phyloP scores from a whole-genome alignment of 495 filamentous ascomycete species.

The Acidiella bohemica region DNA sequence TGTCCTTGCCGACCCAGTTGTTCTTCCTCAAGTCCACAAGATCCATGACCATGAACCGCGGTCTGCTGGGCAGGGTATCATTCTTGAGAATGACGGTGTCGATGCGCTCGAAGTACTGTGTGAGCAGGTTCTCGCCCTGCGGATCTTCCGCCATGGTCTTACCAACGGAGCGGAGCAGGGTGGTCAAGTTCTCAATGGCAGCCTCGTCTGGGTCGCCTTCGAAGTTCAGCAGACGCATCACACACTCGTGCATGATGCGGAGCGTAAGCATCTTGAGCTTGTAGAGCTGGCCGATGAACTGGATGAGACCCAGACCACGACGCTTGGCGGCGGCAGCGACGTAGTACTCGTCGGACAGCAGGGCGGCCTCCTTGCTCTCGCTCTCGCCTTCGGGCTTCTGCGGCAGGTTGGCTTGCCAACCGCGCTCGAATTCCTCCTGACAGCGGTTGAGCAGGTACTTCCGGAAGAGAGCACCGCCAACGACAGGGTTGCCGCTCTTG shows the following conservation, averaged over 20 bases:
- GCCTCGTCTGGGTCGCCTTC: slow-evolving; percentile 87
- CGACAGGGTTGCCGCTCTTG: slow-evolving; percentile 71
- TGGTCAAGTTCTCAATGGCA: slow-evolving; percentile 87
- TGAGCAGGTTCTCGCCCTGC: slow-evolving; percentile 63
- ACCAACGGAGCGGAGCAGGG: slow-evolving; percentile 84
- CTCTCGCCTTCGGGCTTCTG: slow-evolving; percentile 63
- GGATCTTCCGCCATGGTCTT: slow-evolving; percentile 66
- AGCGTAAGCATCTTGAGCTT: slow-evolving; percentile 97
- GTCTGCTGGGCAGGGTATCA: slow-evolving; percentile 65
- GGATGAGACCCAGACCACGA: slow-evolving; percentile 90
- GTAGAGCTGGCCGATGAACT: slow-evolving; percentile 98
- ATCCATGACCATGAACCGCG: slow-evolving; percentile 95
- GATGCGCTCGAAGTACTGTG: slow-evolving; percentile 87
- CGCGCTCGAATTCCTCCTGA: slow-evolving; percentile 97
- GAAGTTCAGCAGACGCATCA: slow-evolving; percentile 91
- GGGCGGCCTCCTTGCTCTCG: slow-evolving; percentile 53
- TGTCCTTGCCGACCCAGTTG: slow-evolving; percentile 73
- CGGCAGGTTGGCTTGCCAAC: slow-evolving; percentile 86
- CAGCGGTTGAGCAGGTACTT: slow-evolving; percentile 98
- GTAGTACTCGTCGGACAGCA: slow-evolving; percentile 97
- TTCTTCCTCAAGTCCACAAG: slow-evolving; percentile 65
- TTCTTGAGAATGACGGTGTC: slow-evolving; percentile 55
- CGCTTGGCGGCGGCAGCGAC: slow-evolving; percentile 89
- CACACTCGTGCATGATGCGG: slow-evolving; percentile 99
- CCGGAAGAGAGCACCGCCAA: slow-evolving; percentile 85